phyloP scores from a whole-genome alignment of 2,329 filamentous ascomycete genomes.

The Alternaria viburni region DNA sequence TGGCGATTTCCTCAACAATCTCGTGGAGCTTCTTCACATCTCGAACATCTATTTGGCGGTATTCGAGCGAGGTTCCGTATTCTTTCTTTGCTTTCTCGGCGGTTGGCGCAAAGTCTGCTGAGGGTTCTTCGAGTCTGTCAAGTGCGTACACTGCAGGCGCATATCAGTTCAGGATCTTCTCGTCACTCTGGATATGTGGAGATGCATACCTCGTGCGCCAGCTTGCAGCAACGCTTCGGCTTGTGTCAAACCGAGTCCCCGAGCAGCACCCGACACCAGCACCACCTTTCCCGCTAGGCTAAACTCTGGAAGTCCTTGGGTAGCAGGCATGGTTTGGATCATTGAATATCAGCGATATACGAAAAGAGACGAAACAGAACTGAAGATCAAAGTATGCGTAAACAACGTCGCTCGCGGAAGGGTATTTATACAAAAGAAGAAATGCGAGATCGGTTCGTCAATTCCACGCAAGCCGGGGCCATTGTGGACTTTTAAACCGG shows the following conservation, averaged over 20 bases:
- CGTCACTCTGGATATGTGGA: background rate
- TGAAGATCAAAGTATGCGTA: background rate
- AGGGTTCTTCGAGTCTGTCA: constrained; percentile 66
- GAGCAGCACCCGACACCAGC: constrained; percentile 72
- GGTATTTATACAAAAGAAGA: constrained; percentile 3
- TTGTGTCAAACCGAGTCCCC: constrained; percentile 75
- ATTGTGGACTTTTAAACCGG: constrained; percentile 14
- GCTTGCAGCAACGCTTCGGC: constrained; percentile 77
- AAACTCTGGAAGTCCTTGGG: constrained; percentile 70
- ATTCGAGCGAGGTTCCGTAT: constrained; percentile 72
- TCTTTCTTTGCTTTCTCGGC: constrained; percentile 68
- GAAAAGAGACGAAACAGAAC: background rate
- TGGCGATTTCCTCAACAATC: constrained; percentile 72
- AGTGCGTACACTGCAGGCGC: constrained; percentile 66
- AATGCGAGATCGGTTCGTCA: constrained; percentile 1
- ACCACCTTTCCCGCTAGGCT: constrained; percentile 73
- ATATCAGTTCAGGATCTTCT: background rate
- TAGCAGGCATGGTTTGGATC: constrained; percentile 20
- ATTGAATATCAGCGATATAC: background rate
- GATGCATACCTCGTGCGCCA: constrained; percentile 65
- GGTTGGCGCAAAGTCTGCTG: constrained; percentile 68
- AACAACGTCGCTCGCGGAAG: background rate
- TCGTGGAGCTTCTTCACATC: constrained; percentile 71
- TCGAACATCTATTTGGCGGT: constrained; percentile 81
- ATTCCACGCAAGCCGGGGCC: constrained; percentile 1